A percentile compares a stretch with the other conserved stretches of the same genome.
Conservation (phyloP, 108 stramenopile genomes). For the Conticribra weissflogii region DNA sequence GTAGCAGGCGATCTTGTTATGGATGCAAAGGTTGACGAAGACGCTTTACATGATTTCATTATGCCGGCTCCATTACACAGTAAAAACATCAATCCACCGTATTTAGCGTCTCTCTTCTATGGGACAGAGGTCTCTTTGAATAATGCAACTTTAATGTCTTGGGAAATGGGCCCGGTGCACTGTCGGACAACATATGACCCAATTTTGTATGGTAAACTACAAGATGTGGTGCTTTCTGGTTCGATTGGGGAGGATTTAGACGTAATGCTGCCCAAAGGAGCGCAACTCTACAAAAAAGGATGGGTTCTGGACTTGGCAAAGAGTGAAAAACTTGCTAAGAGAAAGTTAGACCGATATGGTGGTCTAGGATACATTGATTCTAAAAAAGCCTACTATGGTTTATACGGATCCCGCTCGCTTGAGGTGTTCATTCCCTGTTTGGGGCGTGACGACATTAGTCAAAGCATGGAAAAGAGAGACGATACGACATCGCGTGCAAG, state of each 20-base stretch:
- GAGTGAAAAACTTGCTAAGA: conserved; percentile 58
- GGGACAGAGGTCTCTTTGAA: conserved; percentile 5
- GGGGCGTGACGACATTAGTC: conserved; percentile 10
- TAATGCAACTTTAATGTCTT: conserved; percentile 20
- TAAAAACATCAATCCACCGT: background rate
- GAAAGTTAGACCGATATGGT: conserved; percentile 46
- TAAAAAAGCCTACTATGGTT: conserved; percentile 72
- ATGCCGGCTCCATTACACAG: conserved; percentile 9
- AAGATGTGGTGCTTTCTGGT: conserved; percentile 49
- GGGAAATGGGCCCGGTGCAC: conserved; percentile 57
- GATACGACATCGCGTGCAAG: conserved; percentile 12
- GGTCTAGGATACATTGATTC: conserved; percentile 70
- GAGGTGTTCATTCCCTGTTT: conserved; percentile 59
- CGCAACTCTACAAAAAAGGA: conserved; percentile 59
- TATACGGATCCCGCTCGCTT: conserved; percentile 50
- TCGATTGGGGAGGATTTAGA: conserved; percentile 56
- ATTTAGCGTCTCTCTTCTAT: conserved; percentile 41
- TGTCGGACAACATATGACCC: conserved; percentile 78
- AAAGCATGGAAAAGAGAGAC: background rate
- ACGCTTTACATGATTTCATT: background rate
- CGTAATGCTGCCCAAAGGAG: conserved; percentile 53
- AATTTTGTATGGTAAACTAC: conserved; percentile 46
- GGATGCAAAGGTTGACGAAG: background rate
- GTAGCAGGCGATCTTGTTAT: conserved; percentile 6
- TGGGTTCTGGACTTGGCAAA: conserved; percentile 71